Evolutionary conservation across 176 grass and related monocot species (phyloP), one percentile per base, ranked within the genome.

Genomic region (Musa acuminata): DNA sequence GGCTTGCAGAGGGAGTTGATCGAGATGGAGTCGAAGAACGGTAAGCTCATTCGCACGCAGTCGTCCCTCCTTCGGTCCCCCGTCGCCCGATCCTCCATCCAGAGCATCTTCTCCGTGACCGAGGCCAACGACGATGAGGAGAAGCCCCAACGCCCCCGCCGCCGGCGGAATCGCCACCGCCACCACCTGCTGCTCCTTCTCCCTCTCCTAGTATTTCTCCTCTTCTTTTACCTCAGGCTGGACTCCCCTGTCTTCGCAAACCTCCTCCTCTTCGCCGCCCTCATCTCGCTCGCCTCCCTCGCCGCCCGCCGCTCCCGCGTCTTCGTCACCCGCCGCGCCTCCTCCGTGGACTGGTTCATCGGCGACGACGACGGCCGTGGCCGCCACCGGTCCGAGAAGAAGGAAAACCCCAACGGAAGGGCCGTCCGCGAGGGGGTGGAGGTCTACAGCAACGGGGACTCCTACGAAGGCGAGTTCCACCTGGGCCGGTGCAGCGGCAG

Each of bases 21-120:
- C 12, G 48, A 17, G 77, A 68, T 69, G 77, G 77, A 76, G 58
- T 26, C 57, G 0, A 35, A 49, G 50, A 71, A 83, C 48, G 62
- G 84, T 14, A 96, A 90, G 85, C 89, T 92, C 49, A 90, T 83
- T 35, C 87, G 92, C 8, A 96, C 89, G 22, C 87, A 89, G 0
- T 96, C 92, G 1, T 96, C 92, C 55, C 89, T 92, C 48, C 85
- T 92, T 49, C 89, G 92, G 26, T 96, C 92, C 48, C 87, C 92
- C 17, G 92, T 89, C 26, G 63, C 92, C 67, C 92, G 87, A 35
- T 89, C 90, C 82, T 84, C 82, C 76, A 74, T 84, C 77, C 35
- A 43, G 3, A 43, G 35, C 35, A 43, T 43, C 4, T 43, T 43
- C 35, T 77, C 80, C 16, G 86, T 88, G 11, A 83, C 88, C 3